Conservation (phyloP, 1,284 basidiomycete genomes). For the Irpex sp. region DNA sequence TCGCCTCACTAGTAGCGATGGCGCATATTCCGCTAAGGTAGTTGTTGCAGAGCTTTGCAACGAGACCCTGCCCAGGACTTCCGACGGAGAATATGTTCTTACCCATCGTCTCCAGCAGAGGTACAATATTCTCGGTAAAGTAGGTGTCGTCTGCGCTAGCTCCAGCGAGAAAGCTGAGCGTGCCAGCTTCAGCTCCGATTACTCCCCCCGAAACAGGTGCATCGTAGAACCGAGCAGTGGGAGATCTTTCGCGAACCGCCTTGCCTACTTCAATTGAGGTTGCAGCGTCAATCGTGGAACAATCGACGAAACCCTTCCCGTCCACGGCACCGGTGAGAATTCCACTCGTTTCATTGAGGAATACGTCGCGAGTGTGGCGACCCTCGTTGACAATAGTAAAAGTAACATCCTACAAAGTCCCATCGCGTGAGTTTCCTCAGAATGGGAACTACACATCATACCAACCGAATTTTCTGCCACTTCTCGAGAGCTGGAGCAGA, state of each 20-base stretch:
- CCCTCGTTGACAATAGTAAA: background rate
- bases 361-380: background rate
- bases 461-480: slow-evolving; percentile 3
- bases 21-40: slow-evolving; percentile 5
- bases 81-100: slow-evolving; percentile 3
- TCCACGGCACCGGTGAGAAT: background rate
- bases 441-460: background rate
- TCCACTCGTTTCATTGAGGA: background rate
- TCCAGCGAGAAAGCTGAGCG: slow-evolving; percentile 4
- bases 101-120: slow-evolving; percentile 3
- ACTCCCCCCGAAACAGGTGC: slow-evolving; percentile 2
- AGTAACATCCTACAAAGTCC: background rate
- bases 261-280: slow-evolving; percentile 4
- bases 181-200: background rate
- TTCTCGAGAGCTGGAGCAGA: background rate
- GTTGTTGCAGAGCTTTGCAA: slow-evolving; percentile 8
- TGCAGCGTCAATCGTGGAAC: slow-evolving; percentile 1
- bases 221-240: background rate
- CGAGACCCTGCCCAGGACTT: slow-evolving; percentile 1
- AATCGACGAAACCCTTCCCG: background rate
- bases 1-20: slow-evolving; percentile 4
- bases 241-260: background rate
- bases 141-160: background rate
- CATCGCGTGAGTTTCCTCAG: background rate
- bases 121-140: background rate